These are phyloP conservation scores for Tetrapyrgos nigripes DNA, from an alignment of 1,284 basidiomycete genomes.

Conservation along the genomic window DNA sequence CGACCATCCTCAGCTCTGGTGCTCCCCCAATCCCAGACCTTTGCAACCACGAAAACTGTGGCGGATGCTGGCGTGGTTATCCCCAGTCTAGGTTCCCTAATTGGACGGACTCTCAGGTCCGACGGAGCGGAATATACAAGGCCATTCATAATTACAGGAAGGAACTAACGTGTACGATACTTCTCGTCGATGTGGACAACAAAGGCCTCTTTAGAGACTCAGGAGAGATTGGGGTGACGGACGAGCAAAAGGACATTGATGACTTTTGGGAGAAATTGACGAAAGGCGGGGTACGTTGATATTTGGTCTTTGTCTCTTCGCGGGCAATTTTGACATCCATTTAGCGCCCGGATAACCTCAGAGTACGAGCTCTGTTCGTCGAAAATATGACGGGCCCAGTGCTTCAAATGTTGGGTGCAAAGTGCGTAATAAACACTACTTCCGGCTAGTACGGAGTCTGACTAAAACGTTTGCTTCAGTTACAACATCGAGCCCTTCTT, in stretches of 20 bases:
- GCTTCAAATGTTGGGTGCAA: conserved; percentile 54
- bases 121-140: conserved; percentile 41
- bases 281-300: conserved; percentile 34
- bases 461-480: conserved; percentile 30
- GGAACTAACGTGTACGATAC: conserved; percentile 32
- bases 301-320: background rate
- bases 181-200: conserved; percentile 43
- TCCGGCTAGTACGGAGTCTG: background rate
- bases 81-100: conserved; percentile 58
- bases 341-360: conserved; percentile 37
- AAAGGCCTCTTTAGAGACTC: conserved; percentile 40
- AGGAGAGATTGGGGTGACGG: conserved; percentile 23
- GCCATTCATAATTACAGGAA: conserved; percentile 35
- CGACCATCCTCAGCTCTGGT: conserved; percentile 35
- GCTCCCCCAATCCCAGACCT: conserved; percentile 42
- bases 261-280: conserved; percentile 42
- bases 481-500: conserved; percentile 59
- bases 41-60: conserved; percentile 44
- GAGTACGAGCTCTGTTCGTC: conserved; percentile 49
- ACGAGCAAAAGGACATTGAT: conserved; percentile 26
- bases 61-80: conserved; percentile 46
- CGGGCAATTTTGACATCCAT: background rate
- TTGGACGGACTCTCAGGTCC: conserved; percentile 53
- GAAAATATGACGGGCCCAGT: conserved; percentile 50
- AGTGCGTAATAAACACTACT: conserved; percentile 29